These are phyloP conservation scores for Rhipidocladum racemiflorum DNA, from an alignment of 176 grass and related monocot genomes.

Conservation along the genomic window DNA sequence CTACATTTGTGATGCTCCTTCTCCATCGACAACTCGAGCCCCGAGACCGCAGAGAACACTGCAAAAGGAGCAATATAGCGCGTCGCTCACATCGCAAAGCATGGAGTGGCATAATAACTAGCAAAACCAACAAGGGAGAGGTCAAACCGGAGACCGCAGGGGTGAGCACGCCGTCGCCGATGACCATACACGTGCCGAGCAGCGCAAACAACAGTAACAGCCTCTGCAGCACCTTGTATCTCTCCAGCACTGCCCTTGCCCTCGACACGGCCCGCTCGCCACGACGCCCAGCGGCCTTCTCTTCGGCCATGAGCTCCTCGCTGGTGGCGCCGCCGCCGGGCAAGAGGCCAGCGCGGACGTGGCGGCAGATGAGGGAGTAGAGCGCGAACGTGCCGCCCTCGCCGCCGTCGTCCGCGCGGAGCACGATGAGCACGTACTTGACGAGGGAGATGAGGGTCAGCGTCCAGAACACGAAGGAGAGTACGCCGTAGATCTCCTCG, in stretches of 20 bases:
- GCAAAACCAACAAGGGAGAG: conserved; percentile 4
- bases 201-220: conserved; percentile 74
- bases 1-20: conserved; percentile 93
- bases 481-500: conserved; percentile 97
- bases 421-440: conserved; percentile 97
- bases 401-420: conserved; percentile 81
- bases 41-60: conserved; percentile 96
- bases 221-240: conserved; percentile 68
- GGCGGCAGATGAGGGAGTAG: conserved; percentile 96
- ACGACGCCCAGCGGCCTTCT: neutral
- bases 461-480: conserved; percentile 99
- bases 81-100: neutral
- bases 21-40: conserved; percentile 74
- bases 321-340: conserved; percentile 55
- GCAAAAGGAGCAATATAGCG: conserved; percentile 23
- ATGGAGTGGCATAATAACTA: neutral
- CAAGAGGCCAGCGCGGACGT: conserved; percentile 69
- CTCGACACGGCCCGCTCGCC: conserved; percentile 9
- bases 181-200: conserved; percentile 94
- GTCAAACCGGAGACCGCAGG: conserved; percentile 84
- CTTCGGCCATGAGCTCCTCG: conserved; percentile 57
- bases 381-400: conserved; percentile 99
- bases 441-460: conserved; percentile 84
- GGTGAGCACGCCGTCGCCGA: conserved; percentile 95
- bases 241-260: conserved; percentile 55